Evolutionary conservation across 768 basidiomycete genomes (phyloP), one percentile per base, ranked within the genome.

Genomic region (Suillus ampliporus): DNA sequence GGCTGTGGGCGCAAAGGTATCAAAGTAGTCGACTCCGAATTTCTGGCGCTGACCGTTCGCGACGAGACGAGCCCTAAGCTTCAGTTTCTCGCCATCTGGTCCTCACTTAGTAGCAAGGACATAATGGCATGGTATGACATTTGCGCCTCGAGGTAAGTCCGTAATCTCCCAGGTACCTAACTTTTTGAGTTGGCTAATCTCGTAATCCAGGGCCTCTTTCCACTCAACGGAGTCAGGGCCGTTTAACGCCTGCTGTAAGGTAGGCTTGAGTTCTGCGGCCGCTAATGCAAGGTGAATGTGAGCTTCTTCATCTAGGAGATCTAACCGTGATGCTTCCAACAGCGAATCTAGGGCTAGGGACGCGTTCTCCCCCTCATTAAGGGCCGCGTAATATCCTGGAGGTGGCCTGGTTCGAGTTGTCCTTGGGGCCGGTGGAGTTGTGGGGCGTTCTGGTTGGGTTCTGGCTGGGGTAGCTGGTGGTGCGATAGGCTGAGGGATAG

Each of bases 161-260:
- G 65, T 66, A 26, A 71, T 34, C n/a, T 71, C 64, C 72, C 74
- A 78, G 5, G 69, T 74, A 14, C 65, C 64, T 19, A 69, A 67
- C 35, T 64, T 67, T 43, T 68, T 64, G 11, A 71, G 61, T 15
- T 60, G 61, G 14, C 1, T 41, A 7, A 72, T 19, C 44, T 71
- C 69, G 43, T 60, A 60, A 31, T 63, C n/a, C 3, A 63, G 2
- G 7, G 38, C 62, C 9, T 51, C 58, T n/a, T 60, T 37, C 62
- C 62, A 63, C 5, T 63, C 58, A 0, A 14, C 28, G 0, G 37
- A 17, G 9, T 63, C 58, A 1, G 62, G 58, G 1, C 58, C 48
- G 8, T 52, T 58, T 4, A 63, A 23, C 5, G 40, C 62, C 17
- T 63, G 26, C 11, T 26, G 28, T 13, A 61, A 23, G 9, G 51